Base-by-base conservation (phyloP, 2,329 filamentous ascomycete species). In the Arthrobotrys conoides region DNA sequence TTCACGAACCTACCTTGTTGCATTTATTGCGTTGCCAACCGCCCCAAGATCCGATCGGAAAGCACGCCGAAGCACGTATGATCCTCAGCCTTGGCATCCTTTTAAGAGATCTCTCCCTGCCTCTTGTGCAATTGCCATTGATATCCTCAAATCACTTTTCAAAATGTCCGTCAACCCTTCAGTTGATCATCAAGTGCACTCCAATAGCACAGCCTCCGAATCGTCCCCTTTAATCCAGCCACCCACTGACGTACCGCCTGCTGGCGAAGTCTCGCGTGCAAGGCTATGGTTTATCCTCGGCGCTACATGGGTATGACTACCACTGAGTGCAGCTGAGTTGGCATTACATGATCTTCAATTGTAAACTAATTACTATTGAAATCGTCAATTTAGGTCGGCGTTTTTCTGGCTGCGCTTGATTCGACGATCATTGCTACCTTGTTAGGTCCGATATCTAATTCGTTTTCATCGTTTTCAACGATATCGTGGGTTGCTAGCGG, bases 401-500 rank as follows among this genome's bases (percentile, higher is more conserved):
- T 82, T 33, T 82, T 82, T 41, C 80, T 82, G n/a, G 76, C 80
- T 22, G 81, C 82, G 16, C 49, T 83, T 86, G 93, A 97, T 84
- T 89, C 89, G 0, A 96, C 93, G 59, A 91, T 97, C 80, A 93
- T 97, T 81, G 93, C 94, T 8, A 97, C 94, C 0, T 88, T 97
- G 0, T 91, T 92, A 0, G 92, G 89, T 0, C 93, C 94, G 6
- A 97, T 97, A 80, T 92, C 92, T 24, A 92, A 90, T 83, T 91
- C 91, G 51, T 97, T 97, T 85, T 87, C 91, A 75, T 96, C 93
- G 0, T 89, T 97, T 30, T 91, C 91, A 20, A 87, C 96, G 3
- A 87, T 97, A 53, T 94, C 93, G 0, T 97, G 94, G 94, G 90
- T 97, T 6, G 94, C 93, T 0, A 92, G 93, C 0, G 91, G 93